Conservation (phyloP, 2,329 filamentous ascomycete species). For the Sporothrix curviconia region DNA sequence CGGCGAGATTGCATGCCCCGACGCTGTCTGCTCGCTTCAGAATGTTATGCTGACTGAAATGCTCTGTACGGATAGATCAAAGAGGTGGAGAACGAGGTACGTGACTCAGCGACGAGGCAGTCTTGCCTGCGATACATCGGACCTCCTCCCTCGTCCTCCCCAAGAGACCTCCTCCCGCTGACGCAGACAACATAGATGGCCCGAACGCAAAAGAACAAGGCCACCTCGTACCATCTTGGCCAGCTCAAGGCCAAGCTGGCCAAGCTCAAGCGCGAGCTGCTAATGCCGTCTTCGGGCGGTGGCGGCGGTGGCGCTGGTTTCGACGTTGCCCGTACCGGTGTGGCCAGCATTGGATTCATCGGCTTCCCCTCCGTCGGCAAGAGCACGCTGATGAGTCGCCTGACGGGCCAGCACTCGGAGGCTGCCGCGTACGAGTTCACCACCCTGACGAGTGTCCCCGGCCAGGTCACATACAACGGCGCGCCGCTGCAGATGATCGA, state of each 20-base stretch:
- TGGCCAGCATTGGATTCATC: slow-evolving; percentile 95
- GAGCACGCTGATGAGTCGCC: slow-evolving; percentile 89
- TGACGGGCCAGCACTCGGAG: slow-evolving; percentile 96
- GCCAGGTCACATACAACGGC: slow-evolving; percentile 92
- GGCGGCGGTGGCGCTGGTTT: slow-evolving; percentile 86
- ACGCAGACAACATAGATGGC: slow-evolving; percentile 60
- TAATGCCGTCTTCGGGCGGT: slow-evolving; percentile 72
- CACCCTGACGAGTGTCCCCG: slow-evolving; percentile 92
- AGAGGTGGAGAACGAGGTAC: slow-evolving; percentile 89
- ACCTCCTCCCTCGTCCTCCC: neutral
- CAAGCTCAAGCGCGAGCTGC: slow-evolving; percentile 91
- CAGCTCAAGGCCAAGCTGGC: slow-evolving; percentile 97
- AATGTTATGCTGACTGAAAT: slow-evolving; percentile 11
- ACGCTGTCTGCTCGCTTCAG: neutral
- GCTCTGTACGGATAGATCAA: slow-evolving; percentile 62
- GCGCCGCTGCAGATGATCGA: slow-evolving; percentile 98
- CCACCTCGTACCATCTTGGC: slow-evolving; percentile 85
- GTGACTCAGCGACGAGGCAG: slow-evolving; percentile 27
- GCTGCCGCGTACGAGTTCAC: slow-evolving; percentile 98
- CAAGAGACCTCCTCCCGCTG: neutral
- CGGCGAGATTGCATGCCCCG: too few species aligned
- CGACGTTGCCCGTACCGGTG: slow-evolving; percentile 95
- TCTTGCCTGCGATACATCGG: too few species aligned
- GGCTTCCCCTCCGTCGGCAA: slow-evolving; percentile 98
- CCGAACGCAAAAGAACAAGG: slow-evolving; percentile 95